Base-by-base conservation (phyloP, 768 basidiomycete genomes). In the Lyophyllum semitale region DNA sequence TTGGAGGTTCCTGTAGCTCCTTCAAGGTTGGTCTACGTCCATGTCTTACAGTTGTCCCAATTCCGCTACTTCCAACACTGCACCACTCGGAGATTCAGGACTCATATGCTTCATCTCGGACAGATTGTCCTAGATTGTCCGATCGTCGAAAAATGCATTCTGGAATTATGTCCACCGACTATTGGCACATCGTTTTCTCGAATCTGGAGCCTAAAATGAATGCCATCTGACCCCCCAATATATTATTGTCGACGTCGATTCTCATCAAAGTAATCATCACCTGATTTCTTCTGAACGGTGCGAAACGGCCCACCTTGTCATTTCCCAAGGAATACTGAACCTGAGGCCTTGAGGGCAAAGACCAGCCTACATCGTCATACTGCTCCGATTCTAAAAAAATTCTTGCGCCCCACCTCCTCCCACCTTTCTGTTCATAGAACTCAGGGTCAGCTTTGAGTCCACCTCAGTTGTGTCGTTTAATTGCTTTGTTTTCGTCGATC, bases 181-280 rank as follows among this genome's bases (percentile, higher is more conserved):
- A 32, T 35, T 20, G 29, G 30, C 47, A 38, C 30, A 22, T 48
- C 35, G 30, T 48, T 26, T 8, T 35, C 23, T 48, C 26, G 29
- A 48, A 23, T 33, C 47, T 35, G 32, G 20, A 48, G 18, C 35
- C 4, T 48, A 48, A 48, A 48, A 48, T 48, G 47, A 48, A 48
- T 12, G 47, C 47, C 47, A 48, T 48, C 30, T 48, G 32, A 33
- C 35, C 17, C 26, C 2, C n/a, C n/a, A n/a, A n/a, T n/a, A 33
- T 35, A 20, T 48, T 20, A 23, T n/a, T 8, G 27, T 29, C 47
- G 18, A 35, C 20, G 37, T n/a, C 12, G 4, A 22, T 13, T 29
- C 46, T 48, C 35, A 48, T 48, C 46, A 48, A 48, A 33, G 6
- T 45, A 9, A 35, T 33, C 47, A 48, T 48, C 47, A 48, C 47